phyloP scores from a whole-genome alignment of 208 protist species.

The Sergeia podlipaevii region DNA sequence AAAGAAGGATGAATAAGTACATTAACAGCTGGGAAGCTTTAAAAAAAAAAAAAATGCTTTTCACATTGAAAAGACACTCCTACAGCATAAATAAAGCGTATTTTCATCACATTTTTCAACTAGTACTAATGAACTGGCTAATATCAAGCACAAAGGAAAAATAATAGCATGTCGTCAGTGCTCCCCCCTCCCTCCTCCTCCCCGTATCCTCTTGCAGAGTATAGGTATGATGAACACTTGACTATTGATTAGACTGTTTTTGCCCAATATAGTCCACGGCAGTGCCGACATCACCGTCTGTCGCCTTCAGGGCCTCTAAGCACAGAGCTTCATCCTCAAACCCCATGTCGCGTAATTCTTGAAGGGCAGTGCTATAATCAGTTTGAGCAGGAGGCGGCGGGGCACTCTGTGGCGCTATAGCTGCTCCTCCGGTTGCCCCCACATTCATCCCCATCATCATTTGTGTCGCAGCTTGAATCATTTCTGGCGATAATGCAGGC shows the following conservation, averaged over 20 bases:
- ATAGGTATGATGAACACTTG: not conserved
- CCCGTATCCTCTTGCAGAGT: not conserved
- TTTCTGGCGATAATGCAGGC: no score
- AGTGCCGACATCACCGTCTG: slow-evolving; percentile 60
- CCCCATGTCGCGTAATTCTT: slow-evolving; percentile 61
- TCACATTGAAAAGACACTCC: no score
- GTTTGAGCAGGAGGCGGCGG: not conserved
- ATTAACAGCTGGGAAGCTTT: no score
- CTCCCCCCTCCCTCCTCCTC: no score
- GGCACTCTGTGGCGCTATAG: not conserved
- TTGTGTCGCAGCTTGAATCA: not conserved
- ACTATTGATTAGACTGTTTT: slow-evolving; percentile 4
- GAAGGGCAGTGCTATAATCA: slow-evolving; percentile 21
- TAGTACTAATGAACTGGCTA: no score
- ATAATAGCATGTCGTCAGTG: no score
- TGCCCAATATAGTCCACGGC: slow-evolving; percentile 74
- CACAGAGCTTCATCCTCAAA: slow-evolving; percentile 74
- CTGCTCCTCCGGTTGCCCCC: not conserved
- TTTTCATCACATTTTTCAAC: no score
- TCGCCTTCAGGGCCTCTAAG: slow-evolving; percentile 36
- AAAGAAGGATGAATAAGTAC: no score
- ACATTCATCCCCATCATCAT: not conserved
- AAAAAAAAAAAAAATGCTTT: no score
- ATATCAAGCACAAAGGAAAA: no score
- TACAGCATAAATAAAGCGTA: no score